Percentiles rank a stretch among this genome's conserved stretches.
These are phyloP conservation scores for Aspergillus novofumigatus DNA, from an alignment of 2,329 filamentous ascomycete species.

Conservation along the genomic window DNA sequence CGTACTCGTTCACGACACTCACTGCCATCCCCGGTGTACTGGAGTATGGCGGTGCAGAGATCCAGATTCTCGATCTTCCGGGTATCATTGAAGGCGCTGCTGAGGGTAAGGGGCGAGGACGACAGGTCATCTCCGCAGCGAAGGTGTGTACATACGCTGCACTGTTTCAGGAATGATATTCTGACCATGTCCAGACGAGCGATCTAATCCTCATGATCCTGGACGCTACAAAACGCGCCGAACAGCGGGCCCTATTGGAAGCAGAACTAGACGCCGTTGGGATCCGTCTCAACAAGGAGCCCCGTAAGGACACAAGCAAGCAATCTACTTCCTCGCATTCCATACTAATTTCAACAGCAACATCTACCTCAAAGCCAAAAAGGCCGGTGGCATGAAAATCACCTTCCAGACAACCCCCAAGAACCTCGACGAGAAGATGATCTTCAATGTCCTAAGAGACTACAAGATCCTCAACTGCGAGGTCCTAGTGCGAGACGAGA, in stretches of 20 bases:
- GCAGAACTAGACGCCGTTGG: constrained; percentile 92
- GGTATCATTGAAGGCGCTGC: constrained; percentile 97
- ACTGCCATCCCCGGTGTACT: constrained; percentile 96
- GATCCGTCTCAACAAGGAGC: constrained; percentile 85
- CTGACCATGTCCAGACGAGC: constrained; percentile 59
- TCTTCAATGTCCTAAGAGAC: constrained; percentile 94
- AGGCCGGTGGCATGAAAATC: constrained; percentile 97
- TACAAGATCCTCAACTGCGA: constrained; percentile 99
- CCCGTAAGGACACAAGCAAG: constrained; percentile 59
- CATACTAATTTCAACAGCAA: constrained; percentile 54
- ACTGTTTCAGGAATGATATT: neutral
- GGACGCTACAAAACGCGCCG: constrained; percentile 92
- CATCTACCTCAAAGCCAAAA: constrained; percentile 95
- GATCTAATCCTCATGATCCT: constrained; percentile 96
- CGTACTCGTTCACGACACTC: constrained; percentile 95
- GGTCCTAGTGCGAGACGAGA: constrained; percentile 89
- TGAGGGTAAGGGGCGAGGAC: constrained; percentile 90
- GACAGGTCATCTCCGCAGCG: constrained; percentile 94
- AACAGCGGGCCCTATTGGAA: constrained; percentile 85
- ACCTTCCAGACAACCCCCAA: constrained; percentile 90
- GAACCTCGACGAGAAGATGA: constrained; percentile 91
- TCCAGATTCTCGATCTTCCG: constrained; percentile 93
- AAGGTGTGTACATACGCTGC: constrained; percentile 53
- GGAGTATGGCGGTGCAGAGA: constrained; percentile 96
- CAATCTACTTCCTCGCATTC: neutral